Evolutionary conservation across 257 asterid species (phyloP).

Genomic region (Nicotiana sylvestris): DNA sequence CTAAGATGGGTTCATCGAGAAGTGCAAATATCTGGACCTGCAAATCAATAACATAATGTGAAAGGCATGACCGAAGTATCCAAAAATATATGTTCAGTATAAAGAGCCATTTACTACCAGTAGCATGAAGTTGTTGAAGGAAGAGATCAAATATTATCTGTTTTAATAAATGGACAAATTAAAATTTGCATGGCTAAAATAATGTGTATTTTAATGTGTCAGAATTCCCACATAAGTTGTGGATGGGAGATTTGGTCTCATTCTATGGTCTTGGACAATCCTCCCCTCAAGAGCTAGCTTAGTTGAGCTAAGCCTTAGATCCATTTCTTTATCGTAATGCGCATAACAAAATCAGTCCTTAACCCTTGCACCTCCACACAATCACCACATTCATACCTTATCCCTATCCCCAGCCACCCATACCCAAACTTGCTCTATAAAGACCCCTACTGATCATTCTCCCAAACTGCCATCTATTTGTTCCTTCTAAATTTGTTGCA

Average conservation of each 20-base stretch:
- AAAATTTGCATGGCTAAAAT: background rate
- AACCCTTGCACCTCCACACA: background rate
- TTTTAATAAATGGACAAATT: background rate
- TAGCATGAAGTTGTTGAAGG: background rate
- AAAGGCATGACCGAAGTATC: background rate
- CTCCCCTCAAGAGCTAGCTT: too few relatives aligned
- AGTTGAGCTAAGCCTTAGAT: too few relatives aligned
- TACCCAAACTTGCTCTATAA: background rate
- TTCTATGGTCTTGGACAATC: too few relatives aligned
- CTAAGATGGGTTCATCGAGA: conserved; percentile 73
- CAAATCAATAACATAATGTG: background rate
- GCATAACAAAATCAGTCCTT: background rate
- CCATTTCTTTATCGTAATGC: too few relatives aligned
- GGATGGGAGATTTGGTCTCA: too few relatives aligned
- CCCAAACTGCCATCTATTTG: background rate
- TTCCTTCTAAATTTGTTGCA: background rate
- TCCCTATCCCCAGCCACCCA: background rate
- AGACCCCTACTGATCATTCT: background rate
- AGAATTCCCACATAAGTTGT: too few relatives aligned
- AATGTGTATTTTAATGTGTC: background rate
- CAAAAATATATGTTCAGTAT: background rate
- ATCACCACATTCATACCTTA: background rate
- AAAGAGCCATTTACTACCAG: background rate
- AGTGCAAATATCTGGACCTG: conserved; percentile 80
- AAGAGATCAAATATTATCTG: background rate